Percentiles rank a stretch among this genome's conserved stretches.
Conservation (phyloP, 208 protist genomes). For the Acanthamoeba divionensis region DNA sequence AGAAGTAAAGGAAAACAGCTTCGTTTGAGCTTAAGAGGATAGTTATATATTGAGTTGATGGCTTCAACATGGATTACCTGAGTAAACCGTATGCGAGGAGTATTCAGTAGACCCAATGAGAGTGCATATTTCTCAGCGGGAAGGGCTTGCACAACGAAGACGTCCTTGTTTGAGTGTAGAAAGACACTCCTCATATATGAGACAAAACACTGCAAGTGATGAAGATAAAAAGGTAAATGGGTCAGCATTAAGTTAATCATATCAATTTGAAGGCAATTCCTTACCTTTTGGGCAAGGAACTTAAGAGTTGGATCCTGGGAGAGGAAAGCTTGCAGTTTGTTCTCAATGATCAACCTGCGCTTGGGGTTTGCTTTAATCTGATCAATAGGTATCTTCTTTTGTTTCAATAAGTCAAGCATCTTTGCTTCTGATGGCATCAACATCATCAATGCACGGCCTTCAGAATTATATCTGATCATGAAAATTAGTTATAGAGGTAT, state of each 20-base stretch:
- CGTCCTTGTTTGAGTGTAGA: conserved; percentile 92
- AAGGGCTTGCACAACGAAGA: conserved; percentile 91
- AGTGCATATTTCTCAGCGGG: conserved; percentile 87
- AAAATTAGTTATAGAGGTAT: background rate
- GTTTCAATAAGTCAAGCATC: conserved; percentile 70
- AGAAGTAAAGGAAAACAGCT: no score
- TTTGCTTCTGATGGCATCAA: conserved; percentile 87
- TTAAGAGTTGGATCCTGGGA: conserved; percentile 91
- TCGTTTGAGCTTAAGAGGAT: no score
- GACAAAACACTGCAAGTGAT: conserved; percentile 80
- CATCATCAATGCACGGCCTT: conserved; percentile 91
- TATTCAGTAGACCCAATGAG: conserved; percentile 90
- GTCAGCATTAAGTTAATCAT: no score
- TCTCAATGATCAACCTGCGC: conserved; percentile 80
- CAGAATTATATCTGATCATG: conserved; percentile 80
- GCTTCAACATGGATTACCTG: no score
- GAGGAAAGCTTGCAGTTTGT: conserved; percentile 88
- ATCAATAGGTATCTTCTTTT: conserved; percentile 60
- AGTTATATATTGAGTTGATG: no score
- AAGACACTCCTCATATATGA: conserved; percentile 94
- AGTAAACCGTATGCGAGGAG: conserved; percentile 92
- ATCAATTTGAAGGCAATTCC: background rate
- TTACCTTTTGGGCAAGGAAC: conserved; percentile 94
- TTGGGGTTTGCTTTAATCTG: conserved; percentile 72
- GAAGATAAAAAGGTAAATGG: no score